Base-by-base conservation (phyloP, 345 rosid genomes). In the Bretschneidera sinensis region DNA sequence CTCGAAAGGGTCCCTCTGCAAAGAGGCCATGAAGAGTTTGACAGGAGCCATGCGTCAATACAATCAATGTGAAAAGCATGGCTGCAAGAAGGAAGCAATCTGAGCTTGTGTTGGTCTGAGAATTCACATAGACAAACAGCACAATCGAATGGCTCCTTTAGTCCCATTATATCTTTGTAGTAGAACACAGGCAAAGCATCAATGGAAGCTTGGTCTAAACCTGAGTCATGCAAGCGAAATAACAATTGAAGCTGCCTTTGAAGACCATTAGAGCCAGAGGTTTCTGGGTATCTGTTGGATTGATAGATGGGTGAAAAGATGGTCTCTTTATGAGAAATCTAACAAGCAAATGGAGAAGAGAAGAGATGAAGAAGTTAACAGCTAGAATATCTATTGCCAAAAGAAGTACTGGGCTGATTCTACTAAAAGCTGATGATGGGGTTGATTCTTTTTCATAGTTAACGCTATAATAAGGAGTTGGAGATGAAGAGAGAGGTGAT, bases 11-110 rank as follows among this genome's bases (percentile, higher is more conserved):
- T 64, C 6, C 67, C 78, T 68, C 92, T 79, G 60, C 92, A 88
- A 2, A 88, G 86, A 39, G 92, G 96, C 64, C 96, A 88, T 10
- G 86, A 75, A 24, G 96, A 88, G 78, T 85, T 85, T 23, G 96
- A 83, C 25, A 88, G 92, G 22, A 88, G 89, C 96, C 96, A 88
- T 0, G 81, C 82, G 48, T 85, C 89, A 20, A 88, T 88, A 51
- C 92, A 88, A 43, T 72, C 66, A 8, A 83, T 72, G 69, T 85
- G 96, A 51, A 88, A 88, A 23, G 96, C 96, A 53, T 88, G 96
- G 64, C 88, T 71, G 43, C 92, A 88, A 15, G 25, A 24, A 0
- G 92, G 89, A 47, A 88, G 78, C 78, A 88, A 66, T 75, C 91
- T 78, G 39, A 88, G 86, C 68, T 71, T 81, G 71, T 88, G 87